Base-by-base conservation (phyloP, 495 filamentous ascomycete genomes). In the Elasticomyces elasticus region DNA sequence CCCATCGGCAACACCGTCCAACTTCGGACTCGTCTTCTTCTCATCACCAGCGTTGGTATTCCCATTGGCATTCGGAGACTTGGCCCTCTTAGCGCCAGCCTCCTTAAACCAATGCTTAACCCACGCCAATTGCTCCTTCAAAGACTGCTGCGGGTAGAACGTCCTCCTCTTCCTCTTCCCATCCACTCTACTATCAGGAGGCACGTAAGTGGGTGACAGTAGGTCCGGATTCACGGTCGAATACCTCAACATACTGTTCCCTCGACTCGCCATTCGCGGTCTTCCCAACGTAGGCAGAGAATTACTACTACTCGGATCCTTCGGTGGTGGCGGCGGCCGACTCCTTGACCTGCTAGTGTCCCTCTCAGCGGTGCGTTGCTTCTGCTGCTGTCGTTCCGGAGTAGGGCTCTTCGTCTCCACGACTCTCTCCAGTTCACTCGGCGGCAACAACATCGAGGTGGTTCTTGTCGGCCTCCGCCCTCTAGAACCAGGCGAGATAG, bases 61-160 rank as follows among this genome's bases (percentile, higher is more conserved):
- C n/a, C n/a, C n/a, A n/a, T 13, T 73, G 71, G 42, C 37, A 40
- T 67, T 67, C 12, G 86, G 86, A 28, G 85, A 88, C 42, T 78
- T 81, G 42, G 83, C 80, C 44, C 85, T 72, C 66, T 87, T 89
- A 30, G 84, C 80, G 43, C 81, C n/a, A n/a, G n/a, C 84, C 53
- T 88, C 84, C 40, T 86, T 76, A 60, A 91, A 80, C 86, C 86
- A 91, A 60, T 87, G 84, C 62, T 96, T 96, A 69, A 95, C 81
- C 20, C 84, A 84, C 1, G 88, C 85, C 5, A 91, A 69, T 62
- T 89, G 86, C 60, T 83, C 83, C 42, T 88, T 78, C 44, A 91
- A 78, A 25, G 84, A n/a, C n/a, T n/a, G 76, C 60, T 86, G 80
- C 55, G 85, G 78, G 59, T 82, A 82, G 53, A 78, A 81, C 41